These are phyloP conservation scores for Camillea tinctor DNA, from an alignment of 2,329 filamentous ascomycete species.

Conservation along the genomic window DNA sequence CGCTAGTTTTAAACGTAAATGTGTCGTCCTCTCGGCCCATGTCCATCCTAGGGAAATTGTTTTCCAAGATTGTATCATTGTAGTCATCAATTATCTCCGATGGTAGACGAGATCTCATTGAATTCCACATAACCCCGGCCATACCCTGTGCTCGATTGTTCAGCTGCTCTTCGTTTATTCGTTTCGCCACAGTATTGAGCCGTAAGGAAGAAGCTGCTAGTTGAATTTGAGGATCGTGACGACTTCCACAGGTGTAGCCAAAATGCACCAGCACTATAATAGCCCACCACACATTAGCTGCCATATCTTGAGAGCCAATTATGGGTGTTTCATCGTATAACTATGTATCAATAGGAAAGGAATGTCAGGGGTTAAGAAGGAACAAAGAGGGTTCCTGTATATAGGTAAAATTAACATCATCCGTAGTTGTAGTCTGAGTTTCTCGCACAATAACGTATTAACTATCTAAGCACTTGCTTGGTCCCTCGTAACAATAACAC, in stretches of 20 bases:
- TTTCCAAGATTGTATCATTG: slow-evolving; percentile 13
- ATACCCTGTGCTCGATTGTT: slow-evolving; percentile 18
- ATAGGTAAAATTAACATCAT: no score
- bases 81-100: slow-evolving; percentile 17
- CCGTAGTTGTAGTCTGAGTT: no score
- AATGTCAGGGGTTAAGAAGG: no score
- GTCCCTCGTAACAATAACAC: no score
- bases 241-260: slow-evolving; percentile 19
- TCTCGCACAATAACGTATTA: no score
- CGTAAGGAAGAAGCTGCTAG: slow-evolving; percentile 2
- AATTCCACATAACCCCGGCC: slow-evolving; percentile 23
- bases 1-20: slow-evolving; percentile 17
- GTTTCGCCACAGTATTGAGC: slow-evolving; percentile 4
- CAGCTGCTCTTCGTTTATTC: slow-evolving; percentile 5
- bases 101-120: slow-evolving; percentile 19
- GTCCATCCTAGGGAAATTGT: slow-evolving; percentile 21
- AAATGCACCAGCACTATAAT: slow-evolving; percentile 13
- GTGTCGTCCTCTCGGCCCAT: slow-evolving; percentile 14
- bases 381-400: not conserved
- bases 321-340: not conserved
- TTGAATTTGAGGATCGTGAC: slow-evolving; percentile 6
- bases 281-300: not conserved
- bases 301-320: not conserved
- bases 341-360: no score
- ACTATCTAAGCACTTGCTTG: no score